A percentile compares a stretch with the other conserved stretches of the same genome.
These are phyloP conservation scores for Leptographium procerum DNA, from an alignment of 2,329 filamentous ascomycete species.

Conservation along the genomic window DNA sequence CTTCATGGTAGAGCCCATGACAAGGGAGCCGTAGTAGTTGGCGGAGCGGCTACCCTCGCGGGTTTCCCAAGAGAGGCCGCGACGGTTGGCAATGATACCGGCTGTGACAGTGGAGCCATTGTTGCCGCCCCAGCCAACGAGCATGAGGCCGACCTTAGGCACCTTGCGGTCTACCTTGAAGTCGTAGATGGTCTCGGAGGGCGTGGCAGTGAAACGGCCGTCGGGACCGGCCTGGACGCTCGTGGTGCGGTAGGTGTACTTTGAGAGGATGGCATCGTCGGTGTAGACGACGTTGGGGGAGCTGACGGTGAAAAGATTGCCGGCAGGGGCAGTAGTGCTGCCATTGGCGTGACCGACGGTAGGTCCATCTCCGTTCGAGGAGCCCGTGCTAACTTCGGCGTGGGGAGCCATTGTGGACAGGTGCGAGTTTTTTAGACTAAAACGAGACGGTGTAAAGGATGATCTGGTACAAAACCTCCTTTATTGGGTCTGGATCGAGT, in stretches of 20 bases:
- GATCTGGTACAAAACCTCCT: conserved; percentile 15
- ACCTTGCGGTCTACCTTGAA: conserved; percentile 96
- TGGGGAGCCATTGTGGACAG: conserved; percentile 74
- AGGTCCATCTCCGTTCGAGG: conserved; percentile 44
- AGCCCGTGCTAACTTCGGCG: conserved; percentile 51
- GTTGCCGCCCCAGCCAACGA: conserved; percentile 96
- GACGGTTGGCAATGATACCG: conserved; percentile 91
- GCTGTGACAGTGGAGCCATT: conserved; percentile 96
- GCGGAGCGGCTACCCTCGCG: conserved; percentile 74
- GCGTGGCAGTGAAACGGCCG: conserved; percentile 72
- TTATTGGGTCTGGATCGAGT: conserved; percentile 50
- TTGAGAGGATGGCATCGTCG: conserved; percentile 76
- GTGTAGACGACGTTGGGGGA: conserved; percentile 91
- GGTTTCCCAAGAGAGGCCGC: conserved; percentile 79
- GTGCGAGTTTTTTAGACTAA: neutral
- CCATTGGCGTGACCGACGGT: conserved; percentile 25
- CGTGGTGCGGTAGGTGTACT: conserved; percentile 95
- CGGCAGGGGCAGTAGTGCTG: conserved; percentile 29
- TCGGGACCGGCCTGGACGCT: conserved; percentile 56
- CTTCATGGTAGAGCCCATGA: conserved; percentile 97
- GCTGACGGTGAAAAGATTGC: conserved; percentile 70
- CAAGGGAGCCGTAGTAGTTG: conserved; percentile 97
- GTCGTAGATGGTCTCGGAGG: conserved; percentile 83
- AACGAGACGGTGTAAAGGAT: neutral
- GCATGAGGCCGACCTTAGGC: conserved; percentile 90